Evolutionary conservation across 805 yeast genomes (phyloP).

Genomic region (Candida nanaspora): DNA sequence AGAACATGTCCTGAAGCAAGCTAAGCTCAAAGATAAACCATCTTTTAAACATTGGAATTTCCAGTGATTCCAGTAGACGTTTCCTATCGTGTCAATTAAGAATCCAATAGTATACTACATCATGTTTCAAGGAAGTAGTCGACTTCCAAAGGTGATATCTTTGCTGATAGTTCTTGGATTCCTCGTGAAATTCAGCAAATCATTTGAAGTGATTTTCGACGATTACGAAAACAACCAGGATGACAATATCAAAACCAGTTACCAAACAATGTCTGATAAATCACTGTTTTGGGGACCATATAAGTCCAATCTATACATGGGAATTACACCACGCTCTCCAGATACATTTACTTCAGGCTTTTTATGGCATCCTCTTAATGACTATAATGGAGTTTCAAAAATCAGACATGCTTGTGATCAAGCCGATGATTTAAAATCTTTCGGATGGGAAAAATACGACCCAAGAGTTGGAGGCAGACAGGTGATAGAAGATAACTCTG

Average conservation of each 20-base stretch:
- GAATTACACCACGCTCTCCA: constrained; percentile 78
- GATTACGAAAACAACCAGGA: too few relatives aligned
- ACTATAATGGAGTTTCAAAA: constrained; percentile 41
- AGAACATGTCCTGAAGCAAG: too few relatives aligned
- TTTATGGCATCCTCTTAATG: constrained; percentile 78
- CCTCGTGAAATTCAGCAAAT: too few relatives aligned
- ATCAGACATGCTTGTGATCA: constrained; percentile 75
- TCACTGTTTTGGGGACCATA: constrained; percentile 90
- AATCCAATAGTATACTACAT: too few relatives aligned
- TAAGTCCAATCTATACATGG: constrained; percentile 78
- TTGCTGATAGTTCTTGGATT: too few relatives aligned
- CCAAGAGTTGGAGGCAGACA: constrained; percentile 85
- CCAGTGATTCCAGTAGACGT: too few relatives aligned
- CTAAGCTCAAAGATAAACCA: too few relatives aligned
- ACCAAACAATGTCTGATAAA: constrained; percentile 31
- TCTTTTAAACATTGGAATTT: too few relatives aligned
- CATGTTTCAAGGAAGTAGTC: too few relatives aligned
- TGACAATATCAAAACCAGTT: constrained; percentile 14
- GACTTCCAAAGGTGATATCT: too few relatives aligned
- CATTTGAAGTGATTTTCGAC: too few relatives aligned
- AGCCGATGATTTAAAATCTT: constrained; percentile 59
- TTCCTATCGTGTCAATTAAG: too few relatives aligned
- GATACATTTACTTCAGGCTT: constrained; percentile 69
- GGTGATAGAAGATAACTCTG: constrained; percentile 57
- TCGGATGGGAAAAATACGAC: constrained; percentile 85